phyloP scores from a whole-genome alignment of 2,329 filamentous ascomycete genomes.

The Aspergillus jensenii region DNA sequence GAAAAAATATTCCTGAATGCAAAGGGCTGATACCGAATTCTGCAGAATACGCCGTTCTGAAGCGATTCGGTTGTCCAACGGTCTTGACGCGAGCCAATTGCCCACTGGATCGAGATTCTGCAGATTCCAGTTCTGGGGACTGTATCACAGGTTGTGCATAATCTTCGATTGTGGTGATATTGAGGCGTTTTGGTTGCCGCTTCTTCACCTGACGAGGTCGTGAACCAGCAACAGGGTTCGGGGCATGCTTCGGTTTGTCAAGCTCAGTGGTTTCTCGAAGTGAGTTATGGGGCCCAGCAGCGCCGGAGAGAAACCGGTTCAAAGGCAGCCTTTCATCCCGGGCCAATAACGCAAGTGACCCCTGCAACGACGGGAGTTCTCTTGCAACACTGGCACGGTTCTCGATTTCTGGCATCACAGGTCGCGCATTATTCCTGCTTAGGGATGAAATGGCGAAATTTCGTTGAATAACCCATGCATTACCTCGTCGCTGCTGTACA shows the following conservation, averaged over 20 bases:
- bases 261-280: background rate
- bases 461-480: constrained; percentile 36
- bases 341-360: constrained; percentile 34
- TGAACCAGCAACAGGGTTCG: constrained; percentile 3
- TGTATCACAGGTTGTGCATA: constrained; percentile 39
- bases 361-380: constrained; percentile 29
- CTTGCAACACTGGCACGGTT: constrained; percentile 13
- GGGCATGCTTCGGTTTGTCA: constrained; percentile 8
- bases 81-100: constrained; percentile 5
- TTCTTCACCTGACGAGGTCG: constrained; percentile 35
- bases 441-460: constrained; percentile 38
- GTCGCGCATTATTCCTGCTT: constrained; percentile 33
- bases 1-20: constrained; percentile 54
- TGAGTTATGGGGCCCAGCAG: constrained; percentile 3
- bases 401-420: constrained; percentile 34
- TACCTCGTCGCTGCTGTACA: constrained; percentile 20
- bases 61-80: constrained; percentile 49
- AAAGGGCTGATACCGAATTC: constrained; percentile 56
- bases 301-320: constrained; percentile 36
- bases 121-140: constrained; percentile 18
- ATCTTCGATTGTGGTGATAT: constrained; percentile 47
- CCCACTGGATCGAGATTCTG: background rate
- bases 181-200: constrained; percentile 44
- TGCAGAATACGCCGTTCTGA: constrained; percentile 50
- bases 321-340: constrained; percentile 33